These are phyloP conservation scores for Plantago major DNA, from an alignment of 257 asterid species.

Conservation along the genomic window DNA sequence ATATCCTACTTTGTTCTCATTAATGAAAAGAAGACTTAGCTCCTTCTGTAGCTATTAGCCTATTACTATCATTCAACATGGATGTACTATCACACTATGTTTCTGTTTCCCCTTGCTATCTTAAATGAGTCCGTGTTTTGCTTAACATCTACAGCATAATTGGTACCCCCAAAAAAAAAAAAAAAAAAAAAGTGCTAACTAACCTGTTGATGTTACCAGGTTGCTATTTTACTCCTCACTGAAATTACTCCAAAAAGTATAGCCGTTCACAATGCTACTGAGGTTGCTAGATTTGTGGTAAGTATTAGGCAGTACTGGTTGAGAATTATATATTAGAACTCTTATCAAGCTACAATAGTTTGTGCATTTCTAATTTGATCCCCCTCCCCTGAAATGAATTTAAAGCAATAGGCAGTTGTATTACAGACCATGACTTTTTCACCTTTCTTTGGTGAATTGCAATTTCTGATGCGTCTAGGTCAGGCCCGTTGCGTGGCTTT, in stretches of 20 bases:
- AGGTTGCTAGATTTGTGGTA: slow-evolving; percentile 97
- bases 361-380: not conserved
- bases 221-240: slow-evolving; percentile 88
- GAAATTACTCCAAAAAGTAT: slow-evolving; percentile 98
- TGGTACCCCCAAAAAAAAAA: not conserved
- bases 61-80: no score
- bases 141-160: not conserved
- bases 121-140: not conserved
- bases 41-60: no score
- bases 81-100: no score
- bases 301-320: slow-evolving; percentile 35
- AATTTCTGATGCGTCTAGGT: slow-evolving; percentile 58
- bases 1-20: no score
- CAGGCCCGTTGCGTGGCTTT: slow-evolving; percentile 99
- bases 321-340: slow-evolving; percentile 7
- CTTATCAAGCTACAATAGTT: slow-evolving; percentile 4
- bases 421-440: slow-evolving; percentile 1
- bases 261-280: slow-evolving; percentile 98
- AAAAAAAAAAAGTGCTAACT: not conserved
- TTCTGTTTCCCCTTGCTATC: no score
- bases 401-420: not conserved
- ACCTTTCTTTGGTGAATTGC: slow-evolving; percentile 25
- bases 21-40: no score
- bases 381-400: slow-evolving; percentile 6
- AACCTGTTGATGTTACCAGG: slow-evolving; percentile 44